Evolutionary conservation across 306 rosid genomes (phyloP).

Genomic region (Glycyrrhiza uralensis): DNA sequence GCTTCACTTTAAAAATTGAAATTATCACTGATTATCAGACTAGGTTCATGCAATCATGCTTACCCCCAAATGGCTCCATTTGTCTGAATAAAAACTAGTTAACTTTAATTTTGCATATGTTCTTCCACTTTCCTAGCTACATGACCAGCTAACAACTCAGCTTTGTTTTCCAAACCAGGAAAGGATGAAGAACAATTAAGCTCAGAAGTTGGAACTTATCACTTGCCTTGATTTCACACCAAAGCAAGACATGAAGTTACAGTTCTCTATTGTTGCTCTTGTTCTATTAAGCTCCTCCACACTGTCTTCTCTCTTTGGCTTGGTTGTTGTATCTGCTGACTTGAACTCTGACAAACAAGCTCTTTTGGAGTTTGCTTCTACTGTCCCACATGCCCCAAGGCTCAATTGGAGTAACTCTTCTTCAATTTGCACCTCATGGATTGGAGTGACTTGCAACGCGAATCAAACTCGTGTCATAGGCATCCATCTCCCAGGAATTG

Average conservation of each 20-base stretch:
- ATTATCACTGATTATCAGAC: not conserved
- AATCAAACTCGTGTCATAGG: constrained; percentile 49
- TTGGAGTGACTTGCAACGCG: constrained; percentile 59
- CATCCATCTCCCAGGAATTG: constrained; percentile 71
- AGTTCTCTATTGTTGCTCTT: constrained; percentile 31
- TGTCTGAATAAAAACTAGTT: not conserved
- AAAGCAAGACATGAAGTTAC: constrained; percentile 48
- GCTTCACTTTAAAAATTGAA: not conserved
- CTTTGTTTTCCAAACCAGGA: constrained; percentile 38
- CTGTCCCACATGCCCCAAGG: constrained; percentile 48
- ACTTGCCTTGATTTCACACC: constrained; percentile 22
- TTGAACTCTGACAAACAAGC: constrained; percentile 64
- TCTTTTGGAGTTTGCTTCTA: constrained; percentile 57
- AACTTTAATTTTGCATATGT: constrained; percentile 1
- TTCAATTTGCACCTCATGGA: constrained; percentile 65
- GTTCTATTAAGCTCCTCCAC: constrained; percentile 29
- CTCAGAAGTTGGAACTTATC: constrained; percentile 21
- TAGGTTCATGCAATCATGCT: not conserved
- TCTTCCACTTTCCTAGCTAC: constrained; percentile 19
- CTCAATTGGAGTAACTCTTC: constrained; percentile 65
- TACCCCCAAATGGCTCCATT: not conserved
- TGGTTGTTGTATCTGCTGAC: constrained; percentile 42
- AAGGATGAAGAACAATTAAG: constrained; percentile 35
- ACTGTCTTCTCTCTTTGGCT: constrained; percentile 17
- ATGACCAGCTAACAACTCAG: constrained; percentile 27